Conservation (phyloP, 257 asterid genomes). For the Verbena officinalis region DNA sequence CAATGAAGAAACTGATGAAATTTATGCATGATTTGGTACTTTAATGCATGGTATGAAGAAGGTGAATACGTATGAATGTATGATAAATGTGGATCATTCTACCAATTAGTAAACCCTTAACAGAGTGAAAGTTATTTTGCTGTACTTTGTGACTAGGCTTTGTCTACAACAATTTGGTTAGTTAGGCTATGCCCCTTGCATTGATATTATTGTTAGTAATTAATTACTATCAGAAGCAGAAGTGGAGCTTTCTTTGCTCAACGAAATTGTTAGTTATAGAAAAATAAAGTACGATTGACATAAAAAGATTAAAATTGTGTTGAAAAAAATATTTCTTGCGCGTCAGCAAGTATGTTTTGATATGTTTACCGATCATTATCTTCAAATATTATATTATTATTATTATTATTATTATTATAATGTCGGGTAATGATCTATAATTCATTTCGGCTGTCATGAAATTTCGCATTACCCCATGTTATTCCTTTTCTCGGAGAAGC, state of each 20-base stretch:
- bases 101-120: too few species aligned
- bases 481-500: too few species aligned
- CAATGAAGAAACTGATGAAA: conserved; percentile 9
- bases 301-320: too few species aligned
- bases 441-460: too few species aligned
- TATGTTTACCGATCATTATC: conserved; percentile 4
- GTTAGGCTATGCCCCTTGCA: not conserved
- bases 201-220: too few species aligned
- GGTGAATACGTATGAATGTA: too few species aligned
- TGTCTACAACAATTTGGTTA: not conserved
- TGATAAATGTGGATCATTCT: conserved; percentile 4
- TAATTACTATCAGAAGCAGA: not conserved
- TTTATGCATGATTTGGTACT: conserved; percentile 10
- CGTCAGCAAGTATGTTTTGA: conserved; percentile 9
- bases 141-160: not conserved
- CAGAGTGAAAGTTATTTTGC: not conserved
- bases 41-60: conserved; percentile 1
- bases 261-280: too few species aligned
- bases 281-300: too few species aligned
- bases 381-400: too few species aligned
- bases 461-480: too few species aligned
- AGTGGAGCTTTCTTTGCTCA: not conserved
- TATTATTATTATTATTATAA: too few species aligned
- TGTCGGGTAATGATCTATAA: too few species aligned
- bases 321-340: not conserved